Base-by-base conservation (phyloP, 768 basidiomycete species). In the Tulasnella sp. region DNA sequence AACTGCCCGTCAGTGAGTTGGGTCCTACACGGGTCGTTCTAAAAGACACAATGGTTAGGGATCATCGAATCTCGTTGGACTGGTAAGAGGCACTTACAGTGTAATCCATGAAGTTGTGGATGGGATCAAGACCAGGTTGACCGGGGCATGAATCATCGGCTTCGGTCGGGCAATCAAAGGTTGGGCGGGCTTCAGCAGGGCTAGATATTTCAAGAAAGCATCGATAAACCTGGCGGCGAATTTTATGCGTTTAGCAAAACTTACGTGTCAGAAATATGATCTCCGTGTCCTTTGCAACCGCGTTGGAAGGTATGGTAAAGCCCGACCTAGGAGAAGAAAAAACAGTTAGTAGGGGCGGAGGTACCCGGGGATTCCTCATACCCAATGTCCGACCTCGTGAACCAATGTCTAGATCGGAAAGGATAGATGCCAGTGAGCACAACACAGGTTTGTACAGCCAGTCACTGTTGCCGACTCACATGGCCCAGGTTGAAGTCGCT, bases 231-330 rank as follows among this genome's bases (percentile, higher is more conserved):
- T 17, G 25, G 12, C 63, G 65, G 12, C 64, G 67, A 11, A 68
- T 25, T 19, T 49, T 36, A 39, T n/a, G n/a, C n/a, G n/a, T n/a
- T n/a, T n/a, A n/a, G n/a, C n/a, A n/a, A 62, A 58, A 43, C 64
- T 65, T 36, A 62, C 59, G 59, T 61, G 29, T 62, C 59, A 4
- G 49, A 45, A 21, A 66, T 63, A 32, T 32, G 40, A 57, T 66
- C 65, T 3, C 65, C 65, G 7, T 23, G 19, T 9, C 56, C 60
- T 25, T 49, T 17, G 60, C 65, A 66, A 25, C 62, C 63, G 27
- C 65, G 71, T 64, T 72, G 66, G 65, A 74, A 75, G 3, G 71
- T 72, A 62, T 74, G 72, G 60, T 69, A 70, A 12, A 72, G 63
- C 5, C 72, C 72, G 12, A 69, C n/a, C n/a, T n/a, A n/a, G n/a